Evolutionary conservation across 2,329 filamentous ascomycete genomes (phyloP).

Genomic region (Penicillium sclerotiorum): DNA sequence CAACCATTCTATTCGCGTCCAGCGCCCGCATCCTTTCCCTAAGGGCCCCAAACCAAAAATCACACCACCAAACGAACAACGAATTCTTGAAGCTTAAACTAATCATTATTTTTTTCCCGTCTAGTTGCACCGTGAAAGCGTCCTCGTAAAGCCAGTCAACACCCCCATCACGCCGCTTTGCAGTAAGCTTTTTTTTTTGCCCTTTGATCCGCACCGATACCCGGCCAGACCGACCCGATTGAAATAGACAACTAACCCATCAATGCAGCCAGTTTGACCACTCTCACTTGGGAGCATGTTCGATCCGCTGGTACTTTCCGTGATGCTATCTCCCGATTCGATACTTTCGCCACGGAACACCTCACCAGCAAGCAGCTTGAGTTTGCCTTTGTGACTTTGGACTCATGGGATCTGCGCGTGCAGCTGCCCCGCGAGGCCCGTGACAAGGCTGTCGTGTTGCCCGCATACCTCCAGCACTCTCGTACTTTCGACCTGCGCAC

Average conservation of each 20-base stretch:
- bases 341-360: conserved; percentile 89
- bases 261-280: conserved; percentile 83
- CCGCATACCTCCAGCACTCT: conserved; percentile 95
- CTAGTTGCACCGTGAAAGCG: conserved; percentile 90
- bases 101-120: conserved; percentile 13
- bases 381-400: conserved; percentile 97
- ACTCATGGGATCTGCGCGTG: conserved; percentile 97
- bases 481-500: conserved; percentile 95
- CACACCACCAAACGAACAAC: neutral
- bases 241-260: conserved; percentile 25
- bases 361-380: conserved; percentile 88
- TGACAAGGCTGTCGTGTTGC: conserved; percentile 95
- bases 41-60: neutral
- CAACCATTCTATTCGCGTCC: conserved; percentile 12
- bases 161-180: conserved; percentile 97
- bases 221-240: neutral
- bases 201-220: neutral
- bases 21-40: conserved; percentile 6
- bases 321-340: conserved; percentile 93
- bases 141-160: conserved; percentile 97
- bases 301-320: conserved; percentile 96
- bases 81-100: conserved; percentile 26
- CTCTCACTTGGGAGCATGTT: conserved; percentile 98
- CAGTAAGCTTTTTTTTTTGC: conserved; percentile 72
- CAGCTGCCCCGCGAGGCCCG: conserved; percentile 96